Evolutionary conservation across 805 yeast genomes (phyloP).

Genomic region (Maudiozyma pseudohumilis): DNA sequence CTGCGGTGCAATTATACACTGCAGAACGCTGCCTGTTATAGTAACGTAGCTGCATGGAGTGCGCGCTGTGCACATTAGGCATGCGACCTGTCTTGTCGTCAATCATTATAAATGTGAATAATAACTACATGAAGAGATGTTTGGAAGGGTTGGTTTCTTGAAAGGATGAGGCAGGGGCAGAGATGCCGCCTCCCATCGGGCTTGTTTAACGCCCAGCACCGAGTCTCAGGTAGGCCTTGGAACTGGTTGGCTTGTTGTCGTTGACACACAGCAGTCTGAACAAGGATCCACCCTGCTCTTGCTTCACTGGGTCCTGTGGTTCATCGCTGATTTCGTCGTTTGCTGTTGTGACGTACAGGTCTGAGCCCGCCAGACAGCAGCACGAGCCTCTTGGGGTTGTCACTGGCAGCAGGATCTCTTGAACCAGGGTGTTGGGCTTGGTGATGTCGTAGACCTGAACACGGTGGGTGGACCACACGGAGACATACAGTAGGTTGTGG

Average conservation of each 20-base stretch:
- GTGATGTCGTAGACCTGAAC: slow-evolving; percentile 42
- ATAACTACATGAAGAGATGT: too few species aligned
- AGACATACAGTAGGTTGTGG: slow-evolving; percentile 47
- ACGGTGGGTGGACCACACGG: slow-evolving; percentile 53
- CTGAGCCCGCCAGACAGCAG: slow-evolving; percentile 58
- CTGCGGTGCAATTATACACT: too few species aligned
- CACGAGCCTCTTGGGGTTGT: slow-evolving; percentile 54
- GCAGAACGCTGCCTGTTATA: too few species aligned
- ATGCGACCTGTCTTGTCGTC: too few species aligned
- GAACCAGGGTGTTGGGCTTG: slow-evolving; percentile 39
- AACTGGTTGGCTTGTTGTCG: slow-evolving; percentile 2
- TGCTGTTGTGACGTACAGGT: slow-evolving; percentile 61
- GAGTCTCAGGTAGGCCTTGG: slow-evolving; percentile 2
- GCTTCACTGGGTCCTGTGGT: slow-evolving; percentile 12
- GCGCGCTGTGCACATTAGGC: too few species aligned
- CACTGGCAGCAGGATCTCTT: slow-evolving; percentile 46
- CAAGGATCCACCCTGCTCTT: slow-evolving; percentile 49
- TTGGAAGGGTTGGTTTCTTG: too few species aligned
- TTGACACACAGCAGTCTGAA: slow-evolving; percentile 30
- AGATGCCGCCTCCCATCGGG: too few species aligned
- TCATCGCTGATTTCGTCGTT: slow-evolving; percentile 28
- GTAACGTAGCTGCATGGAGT: too few species aligned
- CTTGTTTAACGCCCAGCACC: too few species aligned
- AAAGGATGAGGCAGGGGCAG: too few species aligned
- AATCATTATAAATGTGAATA: too few species aligned